Evolutionary conservation across 257 asterid species (phyloP).

Genomic region (Solanum chmielewskii): DNA sequence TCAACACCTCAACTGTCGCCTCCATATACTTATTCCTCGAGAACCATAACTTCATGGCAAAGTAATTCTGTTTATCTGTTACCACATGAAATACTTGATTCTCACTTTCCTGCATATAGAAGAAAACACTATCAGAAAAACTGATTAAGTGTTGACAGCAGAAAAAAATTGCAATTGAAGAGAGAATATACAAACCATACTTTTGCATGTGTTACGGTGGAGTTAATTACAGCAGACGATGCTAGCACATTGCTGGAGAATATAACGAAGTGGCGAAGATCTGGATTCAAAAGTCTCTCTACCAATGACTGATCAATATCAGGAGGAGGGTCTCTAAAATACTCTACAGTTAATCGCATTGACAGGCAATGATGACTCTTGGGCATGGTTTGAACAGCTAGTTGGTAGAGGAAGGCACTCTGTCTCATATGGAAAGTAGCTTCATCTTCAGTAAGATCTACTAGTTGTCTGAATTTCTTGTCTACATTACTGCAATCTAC

Average conservation of each 20-base stretch:
- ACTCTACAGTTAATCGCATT: slow-evolving; percentile 87
- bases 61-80: slow-evolving; percentile 80
- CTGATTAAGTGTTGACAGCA: not conserved
- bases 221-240: slow-evolving; percentile 78
- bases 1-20: slow-evolving; percentile 81
- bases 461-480: slow-evolving; percentile 92
- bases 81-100: slow-evolving; percentile 80
- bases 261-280: slow-evolving; percentile 65
- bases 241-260: slow-evolving; percentile 86
- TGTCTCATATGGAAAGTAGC: slow-evolving; percentile 91
- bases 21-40: slow-evolving; percentile 48
- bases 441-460: slow-evolving; percentile 92
- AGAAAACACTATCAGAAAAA: slow-evolving; percentile 7
- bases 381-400: slow-evolving; percentile 93
- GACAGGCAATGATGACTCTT: slow-evolving; percentile 94
- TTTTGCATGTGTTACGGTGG: slow-evolving; percentile 64
- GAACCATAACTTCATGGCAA: slow-evolving; percentile 88
- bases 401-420: slow-evolving; percentile 96
- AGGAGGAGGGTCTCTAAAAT: slow-evolving; percentile 54
- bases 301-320: slow-evolving; percentile 36
- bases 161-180: not conserved
- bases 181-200: slow-evolving; percentile 32
- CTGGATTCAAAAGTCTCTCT: slow-evolving; percentile 54
- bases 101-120: slow-evolving; percentile 60
- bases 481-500: slow-evolving; percentile 92